Percentiles rank a stretch among this genome's conserved stretches.
Evolutionary conservation across 768 basidiomycete genomes (phyloP).

Genomic region (Trametes villosa): DNA sequence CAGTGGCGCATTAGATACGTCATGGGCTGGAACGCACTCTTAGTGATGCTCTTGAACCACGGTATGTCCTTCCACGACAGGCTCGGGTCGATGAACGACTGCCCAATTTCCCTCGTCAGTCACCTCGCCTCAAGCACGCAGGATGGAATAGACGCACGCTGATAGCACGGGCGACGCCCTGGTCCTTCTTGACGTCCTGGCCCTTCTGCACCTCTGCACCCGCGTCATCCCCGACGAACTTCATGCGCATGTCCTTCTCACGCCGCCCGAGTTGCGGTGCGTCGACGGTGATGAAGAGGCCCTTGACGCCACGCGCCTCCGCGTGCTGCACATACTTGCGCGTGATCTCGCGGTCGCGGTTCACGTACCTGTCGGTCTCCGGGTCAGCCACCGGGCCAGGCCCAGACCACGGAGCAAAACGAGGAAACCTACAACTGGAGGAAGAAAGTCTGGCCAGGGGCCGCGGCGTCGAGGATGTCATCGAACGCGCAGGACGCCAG

Average conservation of each 20-base stretch:
- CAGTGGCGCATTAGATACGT: neutral
- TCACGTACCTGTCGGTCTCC: slow-evolving; percentile 71
- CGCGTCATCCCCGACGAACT: slow-evolving; percentile 55
- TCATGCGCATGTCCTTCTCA: slow-evolving; percentile 67
- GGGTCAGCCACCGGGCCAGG: neutral
- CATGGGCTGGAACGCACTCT: slow-evolving; percentile 37
- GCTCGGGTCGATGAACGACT: slow-evolving; percentile 95
- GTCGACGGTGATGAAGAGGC: slow-evolving; percentile 95
- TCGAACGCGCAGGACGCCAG: slow-evolving; percentile 97
- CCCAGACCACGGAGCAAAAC: neutral
- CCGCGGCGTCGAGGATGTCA: slow-evolving; percentile 85
- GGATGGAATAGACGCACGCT: slow-evolving; percentile 54
- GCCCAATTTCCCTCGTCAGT: slow-evolving; percentile 36
- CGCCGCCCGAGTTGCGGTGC: slow-evolving; percentile 94
- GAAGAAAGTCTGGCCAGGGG: slow-evolving; percentile 80
- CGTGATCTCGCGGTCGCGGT: slow-evolving; percentile 85
- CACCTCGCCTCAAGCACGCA: slow-evolving; percentile 34
- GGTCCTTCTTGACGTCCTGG: slow-evolving; percentile 41
- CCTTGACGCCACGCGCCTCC: slow-evolving; percentile 88
- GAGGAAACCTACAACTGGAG: slow-evolving; percentile 76
- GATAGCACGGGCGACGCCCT: slow-evolving; percentile 91
- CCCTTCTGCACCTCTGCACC: slow-evolving; percentile 55
- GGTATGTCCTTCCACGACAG: slow-evolving; percentile 84
- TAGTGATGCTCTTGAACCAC: slow-evolving; percentile 65
- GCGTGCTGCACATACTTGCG: slow-evolving; percentile 88